Evolutionary conservation across 176 grass and related monocot species (phyloP).

Genomic region (Rhynchospora pubera): DNA sequence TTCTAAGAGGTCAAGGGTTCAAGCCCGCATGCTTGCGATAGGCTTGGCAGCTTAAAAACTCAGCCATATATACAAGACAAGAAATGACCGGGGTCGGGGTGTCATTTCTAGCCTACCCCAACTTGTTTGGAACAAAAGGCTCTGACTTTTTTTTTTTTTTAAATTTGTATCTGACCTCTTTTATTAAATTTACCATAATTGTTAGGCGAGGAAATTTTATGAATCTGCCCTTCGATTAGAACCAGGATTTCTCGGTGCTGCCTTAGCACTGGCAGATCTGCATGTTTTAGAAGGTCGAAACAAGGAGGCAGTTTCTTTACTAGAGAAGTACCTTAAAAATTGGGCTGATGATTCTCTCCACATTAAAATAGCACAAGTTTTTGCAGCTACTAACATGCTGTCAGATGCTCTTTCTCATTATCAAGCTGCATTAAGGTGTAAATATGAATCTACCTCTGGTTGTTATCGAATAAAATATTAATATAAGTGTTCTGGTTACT

Average conservation of each 20-base stretch:
- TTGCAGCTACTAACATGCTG: constrained; percentile 74
- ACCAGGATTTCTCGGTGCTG: constrained; percentile 92
- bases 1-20: no score
- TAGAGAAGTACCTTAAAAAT: constrained; percentile 76
- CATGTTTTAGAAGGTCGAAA: constrained; percentile 74
- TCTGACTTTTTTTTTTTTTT: no score
- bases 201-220: constrained; percentile 94
- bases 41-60: no score
- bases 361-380: constrained; percentile 89
- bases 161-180: no score
- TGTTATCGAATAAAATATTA: neutral
- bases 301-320: constrained; percentile 72
- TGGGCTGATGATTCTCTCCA: constrained; percentile 95
- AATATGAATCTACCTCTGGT: neutral
- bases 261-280: constrained; percentile 84
- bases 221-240: constrained; percentile 90
- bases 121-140: no score
- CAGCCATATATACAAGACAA: no score
- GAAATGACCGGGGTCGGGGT: no score
- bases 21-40: no score
- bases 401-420: constrained; percentile 92
- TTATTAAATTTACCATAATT: constrained; percentile 2
- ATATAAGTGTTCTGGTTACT: neutral
- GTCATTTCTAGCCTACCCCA: no score
- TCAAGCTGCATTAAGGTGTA: constrained; percentile 91